Conservation (phyloP, 1,284 basidiomycete genomes). For the Ceratobasidium sp. region DNA sequence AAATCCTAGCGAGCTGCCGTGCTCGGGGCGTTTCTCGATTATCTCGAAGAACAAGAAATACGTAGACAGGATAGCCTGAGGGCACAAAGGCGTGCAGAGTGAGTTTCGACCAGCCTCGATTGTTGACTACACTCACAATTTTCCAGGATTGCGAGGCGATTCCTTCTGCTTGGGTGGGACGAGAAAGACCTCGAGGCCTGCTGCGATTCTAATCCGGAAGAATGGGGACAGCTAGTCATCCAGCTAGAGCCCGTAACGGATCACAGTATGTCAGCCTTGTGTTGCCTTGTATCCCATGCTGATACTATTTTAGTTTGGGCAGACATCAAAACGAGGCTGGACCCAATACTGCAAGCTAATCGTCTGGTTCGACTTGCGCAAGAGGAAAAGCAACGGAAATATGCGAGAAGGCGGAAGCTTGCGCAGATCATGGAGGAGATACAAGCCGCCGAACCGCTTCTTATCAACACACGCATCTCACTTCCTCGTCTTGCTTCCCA, state of each 20-base stretch:
- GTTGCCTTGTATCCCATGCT: neutral
- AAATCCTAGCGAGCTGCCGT: no score
- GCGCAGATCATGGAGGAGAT: neutral
- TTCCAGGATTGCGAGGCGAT: constrained; percentile 14
- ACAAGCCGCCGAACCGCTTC: neutral
- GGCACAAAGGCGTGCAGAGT: neutral
- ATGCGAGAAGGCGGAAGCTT: neutral
- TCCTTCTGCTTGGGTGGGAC: constrained; percentile 41
- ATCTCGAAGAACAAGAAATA: neutral
- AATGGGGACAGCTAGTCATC: constrained; percentile 28
- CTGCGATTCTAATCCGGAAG: neutral
- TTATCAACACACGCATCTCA: neutral
- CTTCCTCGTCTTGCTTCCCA: neutral
- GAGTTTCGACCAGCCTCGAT: neutral
- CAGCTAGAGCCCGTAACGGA: constrained; percentile 37
- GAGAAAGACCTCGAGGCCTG: constrained; percentile 24
- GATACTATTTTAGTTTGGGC: constrained; percentile 17
- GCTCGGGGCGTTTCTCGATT: constrained; percentile 3
- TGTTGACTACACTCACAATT: neutral
- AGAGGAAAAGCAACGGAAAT: constrained; percentile 9
- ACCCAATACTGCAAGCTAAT: constrained; percentile 23
- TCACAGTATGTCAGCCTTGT: constrained; percentile 10
- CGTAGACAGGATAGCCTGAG: neutral
- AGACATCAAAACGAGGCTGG: constrained; percentile 32
- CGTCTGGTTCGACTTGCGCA: constrained; percentile 26